Base-by-base conservation (phyloP, 2,329 filamentous ascomycete species). In the Emmonsiellopsis sp. region DNA sequence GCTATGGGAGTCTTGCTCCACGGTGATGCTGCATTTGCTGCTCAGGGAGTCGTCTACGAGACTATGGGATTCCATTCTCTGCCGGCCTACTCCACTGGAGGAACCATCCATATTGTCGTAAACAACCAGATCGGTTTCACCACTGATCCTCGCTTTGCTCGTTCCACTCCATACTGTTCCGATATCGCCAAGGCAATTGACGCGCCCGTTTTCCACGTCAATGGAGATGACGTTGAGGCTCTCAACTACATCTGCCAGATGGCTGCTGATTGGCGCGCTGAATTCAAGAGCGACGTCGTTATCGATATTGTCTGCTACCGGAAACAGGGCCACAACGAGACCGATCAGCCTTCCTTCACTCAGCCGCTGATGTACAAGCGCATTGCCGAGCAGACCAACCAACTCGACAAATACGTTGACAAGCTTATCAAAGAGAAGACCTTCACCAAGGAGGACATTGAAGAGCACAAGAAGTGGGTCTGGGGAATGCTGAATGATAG, bases 121-220 rank as follows among this genome's bases (percentile, higher is more conserved):
- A 98, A 98, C 83, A 98, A 98, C 81, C 93, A 98, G 80, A 98
- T 98, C 71, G 93, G 93, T 73, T 98, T 98, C 80, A 98, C 93
- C 52, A 98, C 93, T 20, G 93, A 98, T 69, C 93, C 93, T 62
- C 89, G 93, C 67, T 98, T 95, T 73, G 86, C 93, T 63, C 90
- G 93, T 64, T 98, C 93, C 16, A 98, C 93, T 49, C 88, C 93
- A 44, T 98, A 98, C 82, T 98, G 93, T 77, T 97, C 93, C 43
- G 93, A 98, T 71, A 96, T 98, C 66, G 93, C 93, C 74, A 98
- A 98, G 79, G 89, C 93, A 50, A 96, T 98, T 62, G 93, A 98
- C 64, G 93, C 93, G 2, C 93, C 93, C 45, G 89, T 98, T 55
- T 98, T 98, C 84, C 93, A 98, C 76, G 93, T 98, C 70, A 98